A percentile compares a stretch with the other conserved stretches of the same genome.
phyloP scores from a whole-genome alignment of 2,329 filamentous ascomycete genomes.

The Alternaria atra region DNA sequence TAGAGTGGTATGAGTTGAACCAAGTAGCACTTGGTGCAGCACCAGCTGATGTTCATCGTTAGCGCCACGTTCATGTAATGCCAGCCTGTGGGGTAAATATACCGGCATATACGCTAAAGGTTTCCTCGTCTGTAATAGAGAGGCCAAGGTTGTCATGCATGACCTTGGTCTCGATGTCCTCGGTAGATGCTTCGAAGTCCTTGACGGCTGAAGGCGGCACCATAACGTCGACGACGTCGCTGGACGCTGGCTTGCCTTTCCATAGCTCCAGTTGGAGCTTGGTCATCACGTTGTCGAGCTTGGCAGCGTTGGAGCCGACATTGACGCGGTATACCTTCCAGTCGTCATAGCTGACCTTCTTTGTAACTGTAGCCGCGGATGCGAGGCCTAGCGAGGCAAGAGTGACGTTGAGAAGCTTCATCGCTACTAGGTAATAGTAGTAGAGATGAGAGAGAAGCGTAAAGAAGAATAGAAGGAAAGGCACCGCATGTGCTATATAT shows the following conservation, averaged over 20 bases:
- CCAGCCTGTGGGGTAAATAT: constrained; percentile 15
- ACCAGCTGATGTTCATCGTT: constrained; percentile 33
- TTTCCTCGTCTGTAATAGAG: constrained; percentile 45
- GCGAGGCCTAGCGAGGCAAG: constrained; percentile 44
- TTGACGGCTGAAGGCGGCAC: constrained; percentile 44
- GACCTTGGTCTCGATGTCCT: constrained; percentile 39
- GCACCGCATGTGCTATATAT: constrained; percentile 4
- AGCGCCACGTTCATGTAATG: constrained; percentile 24
- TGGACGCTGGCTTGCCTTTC: constrained; percentile 46
- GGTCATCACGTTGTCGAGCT: constrained; percentile 41
- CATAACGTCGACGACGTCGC: constrained; percentile 48
- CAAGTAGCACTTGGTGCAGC: constrained; percentile 43
- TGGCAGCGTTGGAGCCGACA: constrained; percentile 37
- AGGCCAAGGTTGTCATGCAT: constrained; percentile 51
- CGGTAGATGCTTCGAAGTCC: constrained; percentile 39
- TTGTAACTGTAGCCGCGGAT: constrained; percentile 44
- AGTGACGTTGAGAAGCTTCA: constrained; percentile 44
- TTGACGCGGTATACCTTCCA: constrained; percentile 51
- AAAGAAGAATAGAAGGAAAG: not conserved
- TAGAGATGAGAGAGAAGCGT: constrained; percentile 8
- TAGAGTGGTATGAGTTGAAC: constrained; percentile 50
- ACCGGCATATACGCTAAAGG: constrained; percentile 45
- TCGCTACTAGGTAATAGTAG: constrained; percentile 18
- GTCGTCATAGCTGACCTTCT: constrained; percentile 45
- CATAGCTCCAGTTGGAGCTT: constrained; percentile 45